These are phyloP conservation scores for Mortierella polycephala DNA, from an alignment of 371 early-diverging fungal genomes.

Conservation along the genomic window DNA sequence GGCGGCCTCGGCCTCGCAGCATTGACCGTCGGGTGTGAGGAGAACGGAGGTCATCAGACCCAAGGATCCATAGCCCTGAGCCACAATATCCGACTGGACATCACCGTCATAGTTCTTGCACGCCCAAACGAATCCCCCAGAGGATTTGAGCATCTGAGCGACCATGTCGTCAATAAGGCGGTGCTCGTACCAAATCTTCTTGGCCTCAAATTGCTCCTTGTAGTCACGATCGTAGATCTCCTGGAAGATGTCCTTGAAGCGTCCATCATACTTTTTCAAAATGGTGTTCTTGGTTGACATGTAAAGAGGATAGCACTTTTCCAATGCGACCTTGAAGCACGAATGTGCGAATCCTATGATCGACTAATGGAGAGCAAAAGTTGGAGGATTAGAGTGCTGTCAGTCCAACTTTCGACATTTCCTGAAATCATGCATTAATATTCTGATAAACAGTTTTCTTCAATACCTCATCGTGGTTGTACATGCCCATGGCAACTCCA, in stretches of 20 bases:
- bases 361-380: conserved; percentile 56
- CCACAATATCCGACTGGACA: conserved; percentile 93
- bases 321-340: conserved; percentile 92
- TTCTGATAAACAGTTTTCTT: background rate
- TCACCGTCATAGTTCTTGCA: conserved; percentile 96
- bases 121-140: conserved; percentile 94
- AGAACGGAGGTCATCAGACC: conserved; percentile 95
- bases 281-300: conserved; percentile 96
- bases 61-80: conserved; percentile 89
- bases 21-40: conserved; percentile 90
- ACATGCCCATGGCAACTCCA: conserved; percentile 95
- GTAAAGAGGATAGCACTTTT: conserved; percentile 91
- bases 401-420: background rate
- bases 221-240: conserved; percentile 83
- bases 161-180: conserved; percentile 97
- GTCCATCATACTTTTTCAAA: conserved; percentile 93
- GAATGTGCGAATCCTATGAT: conserved; percentile 90
- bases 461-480: conserved; percentile 79
- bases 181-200: conserved; percentile 93
- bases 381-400: background rate
- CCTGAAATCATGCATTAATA: background rate
- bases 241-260: conserved; percentile 95
- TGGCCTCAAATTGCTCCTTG: conserved; percentile 71
- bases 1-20: conserved; percentile 94
- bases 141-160: conserved; percentile 93